Evolutionary conservation across 208 protist species (phyloP), one percentile per base, ranked within the genome.

Genomic region (Acanthamoeba healyi): DNA sequence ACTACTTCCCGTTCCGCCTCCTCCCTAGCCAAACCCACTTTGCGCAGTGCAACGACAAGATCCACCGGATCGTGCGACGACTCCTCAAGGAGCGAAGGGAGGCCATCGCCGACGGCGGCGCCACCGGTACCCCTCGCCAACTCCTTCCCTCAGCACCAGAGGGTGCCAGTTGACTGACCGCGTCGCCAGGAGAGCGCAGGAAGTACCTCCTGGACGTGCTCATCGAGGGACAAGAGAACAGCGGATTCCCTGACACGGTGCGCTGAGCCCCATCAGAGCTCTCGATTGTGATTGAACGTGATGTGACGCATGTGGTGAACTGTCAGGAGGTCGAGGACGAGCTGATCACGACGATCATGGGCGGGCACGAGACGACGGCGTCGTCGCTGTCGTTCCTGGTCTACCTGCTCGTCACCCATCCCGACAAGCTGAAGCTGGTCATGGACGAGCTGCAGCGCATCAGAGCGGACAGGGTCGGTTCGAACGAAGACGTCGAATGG

Each of bases 311-410:
- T n/a, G n/a, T n/a, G n/a, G n/a, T n/a, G 0, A 2, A 46, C 22
- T 5, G 22, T 9, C 42, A 82, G 54, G 84, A 90, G 42, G 84
- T 90, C 7, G 84, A 90, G 34, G 84, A 90, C 61, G 84, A 90
- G 34, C 32, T 90, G 54, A 90, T 90, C 12, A 90, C 84, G 24
- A 90, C 84, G 36, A 90, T 90, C 34, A 90, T 90, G 84, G 84
- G 84, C 34, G 84, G 84, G 0, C 84, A 90, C 84, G 84, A 90
- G 84, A 90, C 84, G 19, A 90, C 84, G 36, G 49, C 84, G 9
- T 90, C 84, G 36, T 38, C 36, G 6, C 56, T 90, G 10, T 90
- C 84, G 32, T 90, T 90, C 58, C 24, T 51, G 29, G 84, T 72
- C 38, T 72, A 90, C 58, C 84, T 90, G 15, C 56, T 90, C n/a